Percentiles rank a stretch among this genome's conserved stretches.
Evolutionary conservation across 225 moss, liverwort and hornwort genomes (phyloP).

Genomic region (Neckera pumila): DNA sequence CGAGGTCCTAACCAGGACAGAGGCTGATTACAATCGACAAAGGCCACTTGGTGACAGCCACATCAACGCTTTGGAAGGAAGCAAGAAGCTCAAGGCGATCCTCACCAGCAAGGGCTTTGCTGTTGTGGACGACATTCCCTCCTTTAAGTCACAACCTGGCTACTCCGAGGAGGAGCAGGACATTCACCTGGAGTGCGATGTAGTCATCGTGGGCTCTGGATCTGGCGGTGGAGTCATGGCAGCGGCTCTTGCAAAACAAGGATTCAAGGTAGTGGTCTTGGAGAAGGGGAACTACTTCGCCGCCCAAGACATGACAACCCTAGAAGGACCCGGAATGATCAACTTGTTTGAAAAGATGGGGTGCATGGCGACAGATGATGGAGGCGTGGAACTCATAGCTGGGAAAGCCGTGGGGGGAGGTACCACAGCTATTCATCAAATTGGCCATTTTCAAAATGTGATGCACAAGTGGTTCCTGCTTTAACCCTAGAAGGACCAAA

Average conservation of each 20-base stretch:
- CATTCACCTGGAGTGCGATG: conserved; percentile 57
- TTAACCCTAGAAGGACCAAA: neutral
- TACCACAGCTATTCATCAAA: neutral
- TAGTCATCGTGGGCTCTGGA: conserved; percentile 75
- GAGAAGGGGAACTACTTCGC: conserved; percentile 80
- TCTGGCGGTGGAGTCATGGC: conserved; percentile 89
- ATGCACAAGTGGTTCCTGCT: neutral
- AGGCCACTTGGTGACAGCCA: conserved; percentile 57
- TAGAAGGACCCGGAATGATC: conserved; percentile 46
- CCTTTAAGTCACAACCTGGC: neutral
- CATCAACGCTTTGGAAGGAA: conserved; percentile 24
- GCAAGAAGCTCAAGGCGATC: conserved; percentile 8
- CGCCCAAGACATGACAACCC: conserved; percentile 40
- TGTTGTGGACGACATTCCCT: conserved; percentile 11
- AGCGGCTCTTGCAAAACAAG: conserved; percentile 55
- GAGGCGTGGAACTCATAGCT: conserved; percentile 38
- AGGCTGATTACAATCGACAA: neutral
- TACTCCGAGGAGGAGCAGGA: neutral
- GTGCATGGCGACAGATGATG: conserved; percentile 45
- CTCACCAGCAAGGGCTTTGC: conserved; percentile 37
- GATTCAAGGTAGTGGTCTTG: conserved; percentile 60
- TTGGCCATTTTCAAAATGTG: neutral
- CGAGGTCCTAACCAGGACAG: conserved; percentile 2
- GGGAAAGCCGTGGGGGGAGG: conserved; percentile 78
- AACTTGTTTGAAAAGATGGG: conserved; percentile 52